Conservation (phyloP, 192 early-diverging fungal genomes). For the Dissophora globulifera region DNA sequence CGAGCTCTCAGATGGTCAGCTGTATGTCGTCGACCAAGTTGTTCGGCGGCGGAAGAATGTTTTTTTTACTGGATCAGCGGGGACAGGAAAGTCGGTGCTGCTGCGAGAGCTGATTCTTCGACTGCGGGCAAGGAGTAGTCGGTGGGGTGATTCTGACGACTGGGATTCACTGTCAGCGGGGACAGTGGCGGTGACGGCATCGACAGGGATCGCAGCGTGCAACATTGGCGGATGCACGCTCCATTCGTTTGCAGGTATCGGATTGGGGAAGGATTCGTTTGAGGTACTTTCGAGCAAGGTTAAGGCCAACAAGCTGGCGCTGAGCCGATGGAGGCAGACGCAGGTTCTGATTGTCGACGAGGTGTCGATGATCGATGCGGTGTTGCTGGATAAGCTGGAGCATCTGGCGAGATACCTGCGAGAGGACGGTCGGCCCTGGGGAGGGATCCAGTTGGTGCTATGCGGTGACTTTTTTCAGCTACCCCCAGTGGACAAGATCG, state of each 20-base stretch:
- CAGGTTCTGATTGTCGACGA: constrained; percentile 81
- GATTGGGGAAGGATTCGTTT: constrained; percentile 60
- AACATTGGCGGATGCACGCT: constrained; percentile 69
- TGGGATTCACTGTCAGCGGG: constrained; percentile 16
- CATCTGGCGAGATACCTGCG: constrained; percentile 63
- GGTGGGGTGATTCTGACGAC: constrained; percentile 3
- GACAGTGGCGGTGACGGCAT: constrained; percentile 62
- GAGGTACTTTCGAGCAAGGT: constrained; percentile 33
- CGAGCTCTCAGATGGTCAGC: constrained; percentile 29
- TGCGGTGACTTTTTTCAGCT: constrained; percentile 88
- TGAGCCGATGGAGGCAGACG: constrained; percentile 70
- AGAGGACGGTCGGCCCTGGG: constrained; percentile 63
- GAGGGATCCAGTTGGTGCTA: constrained; percentile 74
- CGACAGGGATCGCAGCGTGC: constrained; percentile 67
- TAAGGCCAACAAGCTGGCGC: constrained; percentile 11
- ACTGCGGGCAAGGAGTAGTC: constrained; percentile 14
- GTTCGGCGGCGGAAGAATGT: constrained; percentile 54
- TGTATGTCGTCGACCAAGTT: constrained; percentile 37
- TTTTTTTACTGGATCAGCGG: constrained; percentile 71
- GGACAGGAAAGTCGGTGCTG: constrained; percentile 56
- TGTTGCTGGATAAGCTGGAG: constrained; percentile 78
- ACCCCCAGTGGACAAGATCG: constrained; percentile 70
- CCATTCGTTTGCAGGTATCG: constrained; percentile 73
- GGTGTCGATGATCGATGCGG: constrained; percentile 80
- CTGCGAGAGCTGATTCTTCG: constrained; percentile 53